Percentiles rank a stretch among this genome's conserved stretches.
phyloP scores from a whole-genome alignment of 2,329 filamentous ascomycete species.

The Paecilomyces fulvus region DNA sequence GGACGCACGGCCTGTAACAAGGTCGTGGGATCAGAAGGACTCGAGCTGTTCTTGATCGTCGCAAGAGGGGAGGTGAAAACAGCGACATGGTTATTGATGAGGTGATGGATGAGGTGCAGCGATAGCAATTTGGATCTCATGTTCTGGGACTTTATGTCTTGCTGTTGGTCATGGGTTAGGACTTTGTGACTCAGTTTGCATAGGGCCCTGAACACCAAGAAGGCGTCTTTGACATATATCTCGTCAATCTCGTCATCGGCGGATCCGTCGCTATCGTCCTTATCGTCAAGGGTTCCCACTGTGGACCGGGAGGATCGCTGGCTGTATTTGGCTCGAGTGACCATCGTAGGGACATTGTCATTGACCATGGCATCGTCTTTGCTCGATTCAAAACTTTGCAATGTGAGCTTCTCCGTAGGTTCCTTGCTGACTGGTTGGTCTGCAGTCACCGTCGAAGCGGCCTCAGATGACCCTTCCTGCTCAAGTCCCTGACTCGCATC shows the following conservation, averaged over 20 bases:
- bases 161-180: slow-evolving; percentile 79
- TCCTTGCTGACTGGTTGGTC: slow-evolving; percentile 45
- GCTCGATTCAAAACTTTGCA: slow-evolving; percentile 60
- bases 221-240: slow-evolving; percentile 93
- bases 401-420: slow-evolving; percentile 51
- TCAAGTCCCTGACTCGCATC: slow-evolving; percentile 40
- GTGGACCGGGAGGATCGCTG: slow-evolving; percentile 39
- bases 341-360: slow-evolving; percentile 59
- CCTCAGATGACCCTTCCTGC: slow-evolving; percentile 38
- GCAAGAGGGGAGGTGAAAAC: slow-evolving; percentile 88
- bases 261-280: slow-evolving; percentile 30
- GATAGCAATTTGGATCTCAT: slow-evolving; percentile 97
- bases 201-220: slow-evolving; percentile 93
- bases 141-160: slow-evolving; percentile 84
- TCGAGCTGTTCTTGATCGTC: slow-evolving; percentile 86
- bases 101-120: slow-evolving; percentile 87
- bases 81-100: slow-evolving; percentile 85
- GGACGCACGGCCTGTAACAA: slow-evolving; percentile 95
- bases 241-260: slow-evolving; percentile 71
- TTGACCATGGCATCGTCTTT: slow-evolving; percentile 60
- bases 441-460: slow-evolving; percentile 22
- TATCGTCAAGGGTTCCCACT: slow-evolving; percentile 28
- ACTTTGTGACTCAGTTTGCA: slow-evolving; percentile 95
- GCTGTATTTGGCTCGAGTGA: slow-evolving; percentile 49
- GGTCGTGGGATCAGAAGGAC: slow-evolving; percentile 69